These are phyloP conservation scores for Ceratocystis lukuohia DNA, from an alignment of 2,329 filamentous ascomycete species.

Conservation along the genomic window DNA sequence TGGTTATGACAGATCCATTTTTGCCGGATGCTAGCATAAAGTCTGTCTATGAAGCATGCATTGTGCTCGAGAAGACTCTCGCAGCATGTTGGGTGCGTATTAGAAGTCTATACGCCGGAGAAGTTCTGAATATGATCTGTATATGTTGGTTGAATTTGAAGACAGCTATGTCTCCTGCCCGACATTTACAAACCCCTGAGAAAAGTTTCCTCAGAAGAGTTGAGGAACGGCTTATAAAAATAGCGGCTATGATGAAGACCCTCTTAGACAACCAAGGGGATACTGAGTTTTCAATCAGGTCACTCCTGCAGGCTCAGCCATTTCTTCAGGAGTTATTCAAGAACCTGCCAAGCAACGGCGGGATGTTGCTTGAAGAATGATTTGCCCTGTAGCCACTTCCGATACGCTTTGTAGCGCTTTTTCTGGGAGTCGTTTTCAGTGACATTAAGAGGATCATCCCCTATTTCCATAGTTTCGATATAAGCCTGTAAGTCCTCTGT, in stretches of 20 bases:
- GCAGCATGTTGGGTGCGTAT: slow-evolving; percentile 58
- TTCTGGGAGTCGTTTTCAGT: slow-evolving; percentile 74
- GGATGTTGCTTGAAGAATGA: slow-evolving; percentile 89
- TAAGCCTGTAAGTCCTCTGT: slow-evolving; percentile 43
- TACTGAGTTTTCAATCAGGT: slow-evolving; percentile 15
- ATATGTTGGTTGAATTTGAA: slow-evolving; percentile 48
- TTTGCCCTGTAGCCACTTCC: slow-evolving; percentile 88
- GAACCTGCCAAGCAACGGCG: slow-evolving; percentile 30
- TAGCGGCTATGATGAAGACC: background rate
- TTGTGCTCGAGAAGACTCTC: slow-evolving; percentile 44
- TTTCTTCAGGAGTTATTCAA: slow-evolving; percentile 8
- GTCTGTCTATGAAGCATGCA: slow-evolving; percentile 39
- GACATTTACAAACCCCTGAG: slow-evolving; percentile 21
- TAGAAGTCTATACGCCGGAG: slow-evolving; percentile 27
- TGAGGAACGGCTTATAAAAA: slow-evolving; percentile 3
- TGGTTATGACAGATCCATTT: slow-evolving; percentile 57
- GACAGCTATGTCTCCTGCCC: slow-evolving; percentile 23
- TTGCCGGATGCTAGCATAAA: slow-evolving; percentile 36
- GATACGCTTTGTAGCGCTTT: slow-evolving; percentile 93
- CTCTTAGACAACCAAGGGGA: background rate
- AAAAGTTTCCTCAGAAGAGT: background rate
- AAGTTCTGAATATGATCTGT: slow-evolving; percentile 46
- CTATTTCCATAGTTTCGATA: slow-evolving; percentile 59
- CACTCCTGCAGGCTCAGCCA: slow-evolving; percentile 3
- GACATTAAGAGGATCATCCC: slow-evolving; percentile 76